Base-by-base conservation (phyloP, 2,329 filamentous ascomycete genomes). In the Aspergillus pseudoterreus region DNA sequence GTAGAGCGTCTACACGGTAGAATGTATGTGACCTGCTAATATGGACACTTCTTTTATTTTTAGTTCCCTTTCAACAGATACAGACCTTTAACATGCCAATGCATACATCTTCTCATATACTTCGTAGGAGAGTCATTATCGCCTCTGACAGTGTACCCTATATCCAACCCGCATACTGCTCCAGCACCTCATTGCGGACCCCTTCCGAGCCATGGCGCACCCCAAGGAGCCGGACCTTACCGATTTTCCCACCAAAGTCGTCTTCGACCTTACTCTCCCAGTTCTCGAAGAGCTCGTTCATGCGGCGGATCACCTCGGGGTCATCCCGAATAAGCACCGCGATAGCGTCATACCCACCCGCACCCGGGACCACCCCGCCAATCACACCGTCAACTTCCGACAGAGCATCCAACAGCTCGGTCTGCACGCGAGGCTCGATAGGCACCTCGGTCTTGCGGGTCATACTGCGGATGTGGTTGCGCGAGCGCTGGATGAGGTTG, bases 301-400 rank as follows among this genome's bases (percentile, higher is more conserved):
- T 71, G 11, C 76, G 73, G 19, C 67, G 65, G 50, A 86, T 74
- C 1, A 89, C 88, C 45, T 79, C 80, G 33, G 77, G 78, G 48
- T 88, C 84, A 62, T 96, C 89, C 62, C 81, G 80, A 57, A 96
- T 82, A 53, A 99, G 71, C 54, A 99, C 70, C 1, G 87, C 88
- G 50, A 96, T 80, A 1, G 94, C 94, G 75, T 99, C 94, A 65
- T 88, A 96, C 0, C 94, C 94, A 9, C 94, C 94, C 0, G 94
- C 94, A 0, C 94, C 94, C 0, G 94, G 94, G 0, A 96, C 94
- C 0, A 97, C 90, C 0, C 92, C 94, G 0, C 91, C 92, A 57
- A 92, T 82, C 3, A 97, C 91, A 5, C 92, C 94, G 0, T 87
- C 80, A 1, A 96, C 74, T 4, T 73, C 69, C 3, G 78, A 81